These are phyloP conservation scores for Ophiosphaerella herpotricha DNA, from an alignment of 2,329 filamentous ascomycete species.

Conservation along the genomic window DNA sequence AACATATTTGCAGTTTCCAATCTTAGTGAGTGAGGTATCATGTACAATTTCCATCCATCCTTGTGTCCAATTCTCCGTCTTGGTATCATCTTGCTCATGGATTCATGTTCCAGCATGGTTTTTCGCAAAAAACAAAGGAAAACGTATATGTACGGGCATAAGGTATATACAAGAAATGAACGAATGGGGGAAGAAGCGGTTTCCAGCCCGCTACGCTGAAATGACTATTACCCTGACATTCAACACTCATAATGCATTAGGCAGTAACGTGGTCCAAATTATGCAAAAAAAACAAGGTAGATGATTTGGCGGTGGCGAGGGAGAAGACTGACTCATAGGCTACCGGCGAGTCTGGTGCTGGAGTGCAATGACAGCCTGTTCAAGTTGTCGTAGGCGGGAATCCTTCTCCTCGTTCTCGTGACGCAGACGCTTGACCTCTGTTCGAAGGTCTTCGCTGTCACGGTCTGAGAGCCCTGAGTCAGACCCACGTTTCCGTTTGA, in stretches of 20 bases:
- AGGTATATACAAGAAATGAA: constrained; percentile 23
- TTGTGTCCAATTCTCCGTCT: background rate
- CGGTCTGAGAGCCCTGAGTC: constrained; percentile 29
- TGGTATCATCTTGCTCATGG: constrained; percentile 13
- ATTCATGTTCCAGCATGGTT: constrained; percentile 25
- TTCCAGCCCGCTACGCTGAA: background rate
- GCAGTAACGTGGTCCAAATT: background rate
- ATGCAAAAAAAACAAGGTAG: background rate
- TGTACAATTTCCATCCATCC: background rate
- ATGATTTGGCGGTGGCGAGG: constrained; percentile 1
- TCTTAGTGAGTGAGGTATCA: constrained; percentile 22
- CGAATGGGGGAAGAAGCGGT: background rate
- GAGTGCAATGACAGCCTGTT: constrained; percentile 41
- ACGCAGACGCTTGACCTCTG: constrained; percentile 48
- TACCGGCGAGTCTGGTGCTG: constrained; percentile 32
- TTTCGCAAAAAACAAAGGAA: constrained; percentile 12
- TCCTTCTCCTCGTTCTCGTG: constrained; percentile 50
- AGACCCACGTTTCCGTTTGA: constrained; percentile 42
- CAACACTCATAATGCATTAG: background rate
- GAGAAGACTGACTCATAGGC: constrained; percentile 2
- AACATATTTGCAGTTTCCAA: constrained; percentile 4
- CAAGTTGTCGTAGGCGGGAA: constrained; percentile 40
- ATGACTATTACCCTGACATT: background rate
- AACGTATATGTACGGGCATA: background rate
- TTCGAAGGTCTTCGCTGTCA: constrained; percentile 41